Evolutionary conservation across 164 flowering plant species (phyloP).

Genomic region (Nymphaea thermarum): DNA sequence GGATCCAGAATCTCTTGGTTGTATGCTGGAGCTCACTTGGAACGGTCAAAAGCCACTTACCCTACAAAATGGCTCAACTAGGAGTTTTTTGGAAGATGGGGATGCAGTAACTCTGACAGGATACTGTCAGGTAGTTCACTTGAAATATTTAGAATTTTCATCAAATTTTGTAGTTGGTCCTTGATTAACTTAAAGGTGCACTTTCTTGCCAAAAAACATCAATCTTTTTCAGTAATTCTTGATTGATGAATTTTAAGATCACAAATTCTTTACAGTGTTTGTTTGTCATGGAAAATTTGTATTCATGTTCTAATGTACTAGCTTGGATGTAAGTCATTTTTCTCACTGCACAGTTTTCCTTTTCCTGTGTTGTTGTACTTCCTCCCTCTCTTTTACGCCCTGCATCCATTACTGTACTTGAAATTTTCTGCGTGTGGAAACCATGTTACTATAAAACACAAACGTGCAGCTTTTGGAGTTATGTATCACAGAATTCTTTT

Average conservation of each 20-base stretch:
- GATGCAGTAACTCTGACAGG: slow-evolving; percentile 85
- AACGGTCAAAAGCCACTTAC: slow-evolving; percentile 76
- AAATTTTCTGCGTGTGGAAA: no score
- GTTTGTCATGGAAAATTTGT: no score
- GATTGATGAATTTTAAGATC: not conserved
- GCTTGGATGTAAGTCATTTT: no score
- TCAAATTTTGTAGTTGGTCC: not conserved
- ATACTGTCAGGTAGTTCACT: slow-evolving; percentile 50
- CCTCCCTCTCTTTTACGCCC: no score
- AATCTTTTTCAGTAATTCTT: not conserved
- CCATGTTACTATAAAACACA: no score
- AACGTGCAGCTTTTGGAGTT: no score
- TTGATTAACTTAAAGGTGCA: not conserved
- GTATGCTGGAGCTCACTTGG: slow-evolving; percentile 88
- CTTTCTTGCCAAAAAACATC: not conserved
- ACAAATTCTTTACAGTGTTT: no score
- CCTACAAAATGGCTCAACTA: slow-evolving; percentile 33
- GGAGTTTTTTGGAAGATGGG: slow-evolving; percentile 84
- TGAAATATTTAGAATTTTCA: not conserved
- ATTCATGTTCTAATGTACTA: no score
- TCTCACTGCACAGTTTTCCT: no score
- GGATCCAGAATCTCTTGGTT: slow-evolving; percentile 86
- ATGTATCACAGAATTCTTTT: not conserved
- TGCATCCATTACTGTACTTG: no score
- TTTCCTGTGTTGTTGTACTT: no score